Evolutionary conservation across 1,139 yeast genomes (phyloP), one percentile per base, ranked within the genome.

Genomic region (Ogataea hybrid): DNA sequence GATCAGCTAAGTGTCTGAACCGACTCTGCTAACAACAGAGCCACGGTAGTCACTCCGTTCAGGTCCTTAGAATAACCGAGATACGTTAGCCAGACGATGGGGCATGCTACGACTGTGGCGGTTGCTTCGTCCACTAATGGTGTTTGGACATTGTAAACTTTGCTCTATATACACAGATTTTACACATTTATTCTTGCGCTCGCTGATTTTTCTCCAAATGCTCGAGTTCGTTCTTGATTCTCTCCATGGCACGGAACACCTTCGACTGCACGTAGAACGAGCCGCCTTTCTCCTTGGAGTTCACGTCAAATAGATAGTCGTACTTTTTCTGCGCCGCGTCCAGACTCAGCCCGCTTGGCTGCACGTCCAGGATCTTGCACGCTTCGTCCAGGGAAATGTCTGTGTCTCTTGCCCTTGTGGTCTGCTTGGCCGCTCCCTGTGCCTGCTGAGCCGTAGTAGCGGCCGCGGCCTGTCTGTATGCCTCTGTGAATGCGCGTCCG

Each of bases 401-500:
- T 39, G 90, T 88, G 36, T 79, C 71, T 70, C 71, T 63, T 8
- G 59, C 47, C 35, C 51, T 76, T 4, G 60, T 20, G 18, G 44
- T 41, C 69, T 41, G 73, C 63, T 43, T 35, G 0, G 67, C 63
- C 2, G 79, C 76, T 21, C 75, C 69, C 12, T 76, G 69, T 15
- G 95, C 87, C 42, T 75, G 69, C 52, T 78, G 78, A 38, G 84
- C 78, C 6, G 88, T 86, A 8, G 88, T 77, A 30, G 88, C 89
- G 44, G 86, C 83, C 14, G 97, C 95, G 1, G 98, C 97, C 67
- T 92, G 97, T 58, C 84, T 84, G 72, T 90, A 92, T 0, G 98
- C 97, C 63, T 89, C 96, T n/a, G 90, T 77, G 65, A 92, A 92
- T 0, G 98, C 98, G 53, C 87, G 79, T 41, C 97, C 97, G 61